Evolutionary conservation across 768 basidiomycete species (phyloP).

Genomic region (Lactarius evosmus): DNA sequence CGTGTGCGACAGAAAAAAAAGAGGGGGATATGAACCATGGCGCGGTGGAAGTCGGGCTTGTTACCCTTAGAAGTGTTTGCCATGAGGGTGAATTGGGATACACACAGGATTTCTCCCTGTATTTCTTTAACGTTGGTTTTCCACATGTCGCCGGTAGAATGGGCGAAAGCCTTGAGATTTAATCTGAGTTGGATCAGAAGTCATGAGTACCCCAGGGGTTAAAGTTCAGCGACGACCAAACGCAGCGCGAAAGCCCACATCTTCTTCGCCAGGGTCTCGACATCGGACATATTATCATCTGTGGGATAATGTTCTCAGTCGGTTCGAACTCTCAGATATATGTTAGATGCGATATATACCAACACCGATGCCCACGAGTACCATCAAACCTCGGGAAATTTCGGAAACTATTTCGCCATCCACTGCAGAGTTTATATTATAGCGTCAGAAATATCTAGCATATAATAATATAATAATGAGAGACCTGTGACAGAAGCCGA

Average conservation of each 20-base stretch:
- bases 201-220: slow-evolving; percentile 3
- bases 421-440: slow-evolving; percentile 45
- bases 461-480: slow-evolving; percentile 14
- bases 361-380: slow-evolving; percentile 83
- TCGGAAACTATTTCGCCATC: slow-evolving; percentile 74
- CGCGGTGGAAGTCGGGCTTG: slow-evolving; percentile 89
- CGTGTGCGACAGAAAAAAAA: background rate
- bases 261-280: slow-evolving; percentile 72
- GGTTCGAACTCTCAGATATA: slow-evolving; percentile 3
- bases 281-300: slow-evolving; percentile 82
- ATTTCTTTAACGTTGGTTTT: slow-evolving; percentile 85
- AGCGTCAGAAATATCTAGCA: background rate
- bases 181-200: slow-evolving; percentile 44
- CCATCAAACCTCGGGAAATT: slow-evolving; percentile 84
- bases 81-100: slow-evolving; percentile 91
- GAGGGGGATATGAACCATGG: slow-evolving; percentile 60
- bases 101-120: slow-evolving; percentile 86
- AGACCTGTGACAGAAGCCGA: slow-evolving; percentile 83
- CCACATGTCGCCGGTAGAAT: slow-evolving; percentile 70
- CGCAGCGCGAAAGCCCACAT: slow-evolving; percentile 49
- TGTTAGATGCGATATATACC: slow-evolving; percentile 43
- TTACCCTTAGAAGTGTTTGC: slow-evolving; percentile 84
- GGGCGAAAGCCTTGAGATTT: slow-evolving; percentile 68
- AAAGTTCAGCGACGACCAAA: background rate
- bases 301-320: slow-evolving; percentile 34